phyloP scores from a whole-genome alignment of 169 alveolate species.

The Eimeria necatrix region DNA sequence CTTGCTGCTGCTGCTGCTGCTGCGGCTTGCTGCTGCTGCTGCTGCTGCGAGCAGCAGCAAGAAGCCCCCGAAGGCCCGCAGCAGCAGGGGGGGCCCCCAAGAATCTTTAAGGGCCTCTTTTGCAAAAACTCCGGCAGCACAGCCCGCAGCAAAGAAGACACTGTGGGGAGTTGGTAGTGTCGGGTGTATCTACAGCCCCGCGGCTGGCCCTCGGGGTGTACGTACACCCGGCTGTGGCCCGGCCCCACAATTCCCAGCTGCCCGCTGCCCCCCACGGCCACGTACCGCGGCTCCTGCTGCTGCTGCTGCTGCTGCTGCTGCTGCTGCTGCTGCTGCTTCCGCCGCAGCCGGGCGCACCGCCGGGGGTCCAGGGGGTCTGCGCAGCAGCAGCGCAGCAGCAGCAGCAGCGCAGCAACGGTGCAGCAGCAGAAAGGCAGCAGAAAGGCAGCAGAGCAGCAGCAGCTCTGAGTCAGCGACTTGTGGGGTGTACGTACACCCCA shows the following conservation, averaged over 20 bases:
- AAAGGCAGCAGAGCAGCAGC: too few relatives aligned
- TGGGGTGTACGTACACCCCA: neutral
- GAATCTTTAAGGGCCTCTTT: slow-evolving; percentile 22
- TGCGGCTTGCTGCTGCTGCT: neutral
- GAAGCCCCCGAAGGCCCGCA: neutral
- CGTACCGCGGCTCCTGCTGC: slow-evolving; percentile 24
- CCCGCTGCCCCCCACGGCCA: neutral
- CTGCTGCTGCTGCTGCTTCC: neutral
- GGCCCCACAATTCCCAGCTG: slow-evolving; percentile 9
- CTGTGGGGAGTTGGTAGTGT: slow-evolving; percentile 60
- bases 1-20: neutral
- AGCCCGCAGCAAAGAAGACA: slow-evolving; percentile 17
- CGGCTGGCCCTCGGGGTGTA: neutral
- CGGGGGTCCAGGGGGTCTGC: too few relatives aligned
- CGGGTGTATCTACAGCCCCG: slow-evolving; percentile 34
- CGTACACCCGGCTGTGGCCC: slow-evolving; percentile 5
- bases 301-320: slow-evolving; percentile 26
- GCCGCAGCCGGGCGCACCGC: too few relatives aligned
- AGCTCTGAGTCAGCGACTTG: too few relatives aligned
- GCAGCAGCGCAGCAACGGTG: too few relatives aligned
- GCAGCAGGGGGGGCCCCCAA: neutral
- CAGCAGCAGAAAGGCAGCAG: too few relatives aligned
- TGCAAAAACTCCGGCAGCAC: slow-evolving; percentile 12
- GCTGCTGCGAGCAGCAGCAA: neutral
- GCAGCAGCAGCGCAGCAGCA: too few relatives aligned